Evolutionary conservation across 495 filamentous ascomycete species (phyloP), one percentile per base, ranked within the genome.

Genomic region (Penicillium argentinense): DNA sequence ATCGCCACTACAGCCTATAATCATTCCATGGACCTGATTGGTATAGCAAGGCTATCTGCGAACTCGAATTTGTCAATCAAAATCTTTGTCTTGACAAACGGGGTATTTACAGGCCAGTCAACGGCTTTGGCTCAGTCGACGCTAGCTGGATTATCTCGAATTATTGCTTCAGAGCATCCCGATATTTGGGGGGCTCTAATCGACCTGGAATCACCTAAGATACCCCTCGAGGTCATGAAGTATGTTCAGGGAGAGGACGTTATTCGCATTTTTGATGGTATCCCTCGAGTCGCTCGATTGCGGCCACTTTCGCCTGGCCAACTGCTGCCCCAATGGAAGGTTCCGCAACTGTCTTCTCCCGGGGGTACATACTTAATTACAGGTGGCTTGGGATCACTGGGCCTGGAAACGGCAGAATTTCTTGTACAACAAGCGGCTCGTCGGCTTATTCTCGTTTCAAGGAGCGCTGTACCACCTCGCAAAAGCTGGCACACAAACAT

Each of bases 361-460:
- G 9, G 11, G 11, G 70, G 67, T 4, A 73, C 74, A 0, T 78
- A 78, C 47, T 19, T 78, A 9, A 65, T 78, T 14, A 66, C 69
- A 13, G 75, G 74, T 25, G 74, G 75, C 21, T 55, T 75, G 7
- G 72, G 72, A 2, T 66, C 56, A 9, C 56, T 78, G 2, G 74
- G 74, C 9, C 58, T 72, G 4, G 60, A 59, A 26, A 56, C 71
- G 0, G 64, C 64, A 2, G 38, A 55, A 1, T 73, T 60, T 39
- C 42, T 77, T 6, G 66, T 69, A 4, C 54, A 66, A 13, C 38
- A 69, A 9, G 71, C 68, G 1, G 75, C 75, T 9, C 60, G 66
- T 0, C 55, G 69, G 8, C 17, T 78, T 1, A 39, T 78, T 1
- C 57, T 76, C 5, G 11, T 75, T 8, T 74, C 72, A 8, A 66